A percentile compares a stretch with the other conserved stretches of the same genome.
These are phyloP conservation scores for Endotrypanum monterogeii DNA, from an alignment of 208 protist genomes.

Conservation along the genomic window DNA sequence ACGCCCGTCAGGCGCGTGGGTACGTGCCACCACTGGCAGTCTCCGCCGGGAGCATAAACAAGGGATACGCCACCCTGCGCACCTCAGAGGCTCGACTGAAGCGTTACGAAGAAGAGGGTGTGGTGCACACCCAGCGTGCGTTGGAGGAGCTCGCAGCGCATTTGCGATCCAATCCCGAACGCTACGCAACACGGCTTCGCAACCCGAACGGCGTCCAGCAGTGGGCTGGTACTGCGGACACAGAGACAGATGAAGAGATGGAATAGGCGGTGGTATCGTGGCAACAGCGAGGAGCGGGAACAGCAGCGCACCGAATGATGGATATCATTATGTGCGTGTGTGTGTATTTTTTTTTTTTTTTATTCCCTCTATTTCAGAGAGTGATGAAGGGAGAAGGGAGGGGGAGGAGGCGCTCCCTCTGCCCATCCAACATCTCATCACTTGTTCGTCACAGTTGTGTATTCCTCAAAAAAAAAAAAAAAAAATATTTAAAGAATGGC, in stretches of 20 bases:
- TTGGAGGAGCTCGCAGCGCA: constrained; percentile 56
- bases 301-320: too few species aligned
- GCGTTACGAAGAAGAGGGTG: constrained; percentile 55
- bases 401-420: too few species aligned
- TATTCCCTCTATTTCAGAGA: too few species aligned
- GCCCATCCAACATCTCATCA: too few species aligned
- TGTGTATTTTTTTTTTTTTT: too few species aligned
- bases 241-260: constrained; percentile 12
- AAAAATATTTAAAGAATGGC: too few species aligned
- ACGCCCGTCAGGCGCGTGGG: constrained; percentile 14
- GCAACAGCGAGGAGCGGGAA: neutral
- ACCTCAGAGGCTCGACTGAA: constrained; percentile 27
- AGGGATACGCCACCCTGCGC: constrained; percentile 6
- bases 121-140: constrained; percentile 51
- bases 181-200: constrained; percentile 49
- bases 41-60: neutral
- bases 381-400: too few species aligned
- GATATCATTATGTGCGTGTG: too few species aligned
- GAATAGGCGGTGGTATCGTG: neutral
- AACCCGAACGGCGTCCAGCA: constrained; percentile 53
- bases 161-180: constrained; percentile 43
- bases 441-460: too few species aligned
- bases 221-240: constrained; percentile 51
- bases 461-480: too few species aligned
- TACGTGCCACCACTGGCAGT: constrained; percentile 29